Conservation (phyloP, 371 early-diverging fungal genomes). For the Rhizomucor miehei region DNA sequence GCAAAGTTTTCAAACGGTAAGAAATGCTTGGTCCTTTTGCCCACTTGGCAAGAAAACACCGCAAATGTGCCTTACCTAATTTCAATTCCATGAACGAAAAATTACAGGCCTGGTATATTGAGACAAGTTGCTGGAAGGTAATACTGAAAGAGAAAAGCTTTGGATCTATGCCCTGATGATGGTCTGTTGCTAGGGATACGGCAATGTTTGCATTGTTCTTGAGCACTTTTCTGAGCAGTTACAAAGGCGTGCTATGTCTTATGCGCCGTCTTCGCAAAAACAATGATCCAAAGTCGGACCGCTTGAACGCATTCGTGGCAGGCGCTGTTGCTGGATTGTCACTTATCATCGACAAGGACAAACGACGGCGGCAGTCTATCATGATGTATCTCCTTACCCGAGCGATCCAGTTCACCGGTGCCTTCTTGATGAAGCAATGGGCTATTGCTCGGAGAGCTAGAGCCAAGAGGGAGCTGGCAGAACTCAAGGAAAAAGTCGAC, state of each 20-base stretch:
- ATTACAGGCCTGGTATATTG: constrained; percentile 50
- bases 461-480: constrained; percentile 7
- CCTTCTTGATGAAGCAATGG: constrained; percentile 68
- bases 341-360: constrained; percentile 68
- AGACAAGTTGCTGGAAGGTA: constrained; percentile 58
- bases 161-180: too few relatives aligned
- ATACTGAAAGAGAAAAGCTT: too few relatives aligned
- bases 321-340: constrained; percentile 75
- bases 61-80: neutral
- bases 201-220: constrained; percentile 79
- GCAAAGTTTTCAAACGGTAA: constrained; percentile 64
- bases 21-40: neutral
- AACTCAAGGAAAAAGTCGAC: constrained; percentile 23
- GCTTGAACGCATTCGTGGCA: constrained; percentile 73
- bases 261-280: constrained; percentile 56
- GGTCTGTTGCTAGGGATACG: constrained; percentile 68
- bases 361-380: constrained; percentile 70
- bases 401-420: constrained; percentile 68
- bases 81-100: neutral
- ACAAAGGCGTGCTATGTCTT: constrained; percentile 76
- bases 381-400: constrained; percentile 79
- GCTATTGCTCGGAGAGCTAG: constrained; percentile 36
- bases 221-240: constrained; percentile 72
- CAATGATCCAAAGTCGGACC: constrained; percentile 47
- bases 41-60: neutral